Percentiles rank a stretch among this genome's conserved stretches.
These are phyloP conservation scores for Crotalaria pallida DNA, from an alignment of 306 rosid genomes.

Conservation along the genomic window DNA sequence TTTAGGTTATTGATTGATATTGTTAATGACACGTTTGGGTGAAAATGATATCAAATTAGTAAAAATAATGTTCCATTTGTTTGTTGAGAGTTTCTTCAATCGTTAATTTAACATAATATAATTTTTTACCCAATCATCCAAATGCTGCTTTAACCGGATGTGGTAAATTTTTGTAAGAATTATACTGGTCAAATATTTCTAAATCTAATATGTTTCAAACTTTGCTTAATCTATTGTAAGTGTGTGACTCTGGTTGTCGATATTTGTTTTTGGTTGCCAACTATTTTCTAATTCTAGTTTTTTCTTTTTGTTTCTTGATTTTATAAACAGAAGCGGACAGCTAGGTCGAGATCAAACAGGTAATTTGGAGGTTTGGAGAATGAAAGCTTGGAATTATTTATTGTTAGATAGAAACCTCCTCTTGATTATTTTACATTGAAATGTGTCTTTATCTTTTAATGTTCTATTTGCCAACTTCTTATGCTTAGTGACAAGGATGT, in stretches of 20 bases:
- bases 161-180: too few species aligned
- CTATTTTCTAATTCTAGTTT: background rate
- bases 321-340: background rate
- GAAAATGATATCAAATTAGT: too few species aligned
- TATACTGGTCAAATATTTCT: too few species aligned
- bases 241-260: background rate
- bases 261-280: background rate
- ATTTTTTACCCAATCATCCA: too few species aligned
- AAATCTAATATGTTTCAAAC: background rate
- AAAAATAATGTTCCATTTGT: too few species aligned
- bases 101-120: too few species aligned
- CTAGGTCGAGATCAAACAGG: background rate
- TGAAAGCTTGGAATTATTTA: background rate
- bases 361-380: background rate
- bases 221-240: background rate
- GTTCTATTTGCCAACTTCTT: background rate
- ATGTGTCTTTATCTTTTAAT: background rate
- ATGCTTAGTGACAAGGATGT: slow-evolving; percentile 22
- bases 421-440: background rate
- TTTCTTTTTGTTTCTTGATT: background rate
- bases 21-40: too few species aligned
- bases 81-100: too few species aligned
- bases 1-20: too few species aligned
- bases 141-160: too few species aligned
- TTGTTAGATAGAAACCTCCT: background rate